Evolutionary conservation across 352 stramenopile genomes (phyloP).

Genomic region (Phytophthora capsici): DNA sequence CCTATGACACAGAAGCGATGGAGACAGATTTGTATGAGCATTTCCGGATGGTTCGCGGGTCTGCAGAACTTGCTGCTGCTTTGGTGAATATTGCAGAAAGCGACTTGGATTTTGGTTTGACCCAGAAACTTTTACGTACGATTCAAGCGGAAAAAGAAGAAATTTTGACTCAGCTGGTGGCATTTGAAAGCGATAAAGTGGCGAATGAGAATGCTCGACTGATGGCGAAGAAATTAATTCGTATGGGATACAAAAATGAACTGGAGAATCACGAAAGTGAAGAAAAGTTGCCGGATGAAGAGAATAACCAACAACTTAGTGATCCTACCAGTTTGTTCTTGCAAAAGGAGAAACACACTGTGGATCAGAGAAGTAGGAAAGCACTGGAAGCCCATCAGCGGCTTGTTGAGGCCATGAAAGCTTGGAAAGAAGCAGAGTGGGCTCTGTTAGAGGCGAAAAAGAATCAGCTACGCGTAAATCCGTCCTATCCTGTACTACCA

Average conservation of each 20-base stretch:
- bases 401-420: slow-evolving; percentile 68
- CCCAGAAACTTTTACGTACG: slow-evolving; percentile 39
- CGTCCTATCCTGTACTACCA: slow-evolving; percentile 55
- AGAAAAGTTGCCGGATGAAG: slow-evolving; percentile 1
- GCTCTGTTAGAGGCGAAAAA: slow-evolving; percentile 61
- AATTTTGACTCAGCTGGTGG: slow-evolving; percentile 50
- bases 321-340: slow-evolving; percentile 50
- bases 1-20: slow-evolving; percentile 57
- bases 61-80: slow-evolving; percentile 55
- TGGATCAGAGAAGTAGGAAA: slow-evolving; percentile 59
- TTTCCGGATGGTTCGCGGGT: slow-evolving; percentile 79
- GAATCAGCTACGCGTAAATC: slow-evolving; percentile 52
- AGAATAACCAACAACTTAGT: slow-evolving; percentile 16
- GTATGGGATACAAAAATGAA: slow-evolving; percentile 66
- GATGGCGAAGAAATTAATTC: slow-evolving; percentile 58
- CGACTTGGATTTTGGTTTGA: slow-evolving; percentile 72
- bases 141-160: slow-evolving; percentile 56
- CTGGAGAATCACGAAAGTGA: slow-evolving; percentile 11
- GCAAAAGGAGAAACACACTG: slow-evolving; percentile 60
- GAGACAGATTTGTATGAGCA: slow-evolving; percentile 74
- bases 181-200: slow-evolving; percentile 38
- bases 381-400: slow-evolving; percentile 58
- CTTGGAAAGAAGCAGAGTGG: slow-evolving; percentile 78
- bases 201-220: slow-evolving; percentile 53
- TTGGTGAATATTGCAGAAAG: slow-evolving; percentile 62